Percentiles rank a stretch among this genome's conserved stretches.
Conservation (phyloP, 768 basidiomycete genomes). For the Russula foetens region DNA sequence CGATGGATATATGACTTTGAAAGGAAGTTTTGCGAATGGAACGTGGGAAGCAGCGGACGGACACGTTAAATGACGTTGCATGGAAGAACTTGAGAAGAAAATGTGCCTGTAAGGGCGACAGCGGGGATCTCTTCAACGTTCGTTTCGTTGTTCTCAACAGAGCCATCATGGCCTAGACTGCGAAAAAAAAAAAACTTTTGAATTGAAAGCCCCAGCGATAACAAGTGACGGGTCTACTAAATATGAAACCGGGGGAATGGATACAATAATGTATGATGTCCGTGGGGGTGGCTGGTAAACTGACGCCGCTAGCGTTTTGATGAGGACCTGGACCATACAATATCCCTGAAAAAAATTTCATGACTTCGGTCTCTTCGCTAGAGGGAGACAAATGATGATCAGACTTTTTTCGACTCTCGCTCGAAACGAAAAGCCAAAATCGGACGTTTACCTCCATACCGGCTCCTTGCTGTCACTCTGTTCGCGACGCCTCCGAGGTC, state of each 20-base stretch:
- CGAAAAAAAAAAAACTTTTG: neutral
- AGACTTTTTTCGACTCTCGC: neutral
- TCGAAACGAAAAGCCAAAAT: neutral
- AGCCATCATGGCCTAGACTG: neutral
- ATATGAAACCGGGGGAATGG: neutral
- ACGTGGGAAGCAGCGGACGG: neutral
- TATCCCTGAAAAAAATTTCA: neutral
- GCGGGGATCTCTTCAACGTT: neutral
- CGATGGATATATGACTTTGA: neutral
- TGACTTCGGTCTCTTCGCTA: constrained; percentile 15
- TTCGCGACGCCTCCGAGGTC: constrained; percentile 90
- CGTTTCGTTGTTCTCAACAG: neutral
- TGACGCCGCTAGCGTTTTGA: neutral
- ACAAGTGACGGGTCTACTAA: neutral
- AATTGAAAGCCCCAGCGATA: neutral
- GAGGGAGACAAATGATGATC: neutral
- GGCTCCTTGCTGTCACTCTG: constrained; percentile 72
- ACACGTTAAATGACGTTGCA: neutral
- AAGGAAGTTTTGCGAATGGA: neutral
- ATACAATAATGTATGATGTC: neutral
- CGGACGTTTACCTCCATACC: constrained; percentile 71
- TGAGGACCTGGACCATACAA: neutral
- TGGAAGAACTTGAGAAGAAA: neutral
- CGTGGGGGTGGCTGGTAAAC: neutral
- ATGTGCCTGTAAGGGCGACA: neutral